Conservation (phyloP, 2,329 filamentous ascomycete genomes). For the Phoma sp. region DNA sequence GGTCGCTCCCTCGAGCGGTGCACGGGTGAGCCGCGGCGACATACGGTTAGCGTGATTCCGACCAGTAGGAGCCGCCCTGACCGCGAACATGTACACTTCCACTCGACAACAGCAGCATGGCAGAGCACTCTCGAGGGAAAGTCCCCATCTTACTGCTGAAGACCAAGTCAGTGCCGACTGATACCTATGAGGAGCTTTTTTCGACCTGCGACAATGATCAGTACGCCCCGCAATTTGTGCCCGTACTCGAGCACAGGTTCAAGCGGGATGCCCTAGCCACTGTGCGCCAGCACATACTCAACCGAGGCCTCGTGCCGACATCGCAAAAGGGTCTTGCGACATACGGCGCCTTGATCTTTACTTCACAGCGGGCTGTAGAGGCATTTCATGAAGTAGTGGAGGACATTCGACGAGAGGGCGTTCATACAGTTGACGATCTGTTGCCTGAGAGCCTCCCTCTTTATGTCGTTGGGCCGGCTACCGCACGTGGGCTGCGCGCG, state of each 20-base stretch:
- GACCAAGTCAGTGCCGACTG: slow-evolving; percentile 74
- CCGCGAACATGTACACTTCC: slow-evolving; percentile 5
- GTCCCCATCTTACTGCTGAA: slow-evolving; percentile 76
- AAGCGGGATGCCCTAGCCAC: slow-evolving; percentile 64
- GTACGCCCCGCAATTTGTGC: slow-evolving; percentile 75
- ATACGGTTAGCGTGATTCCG: slow-evolving; percentile 8
- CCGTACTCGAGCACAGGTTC: slow-evolving; percentile 77
- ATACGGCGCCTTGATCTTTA: slow-evolving; percentile 84
- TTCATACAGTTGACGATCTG: slow-evolving; percentile 38
- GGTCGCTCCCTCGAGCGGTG: slow-evolving; percentile 19
- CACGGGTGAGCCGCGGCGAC: slow-evolving; percentile 15
- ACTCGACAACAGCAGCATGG: slow-evolving; percentile 31
- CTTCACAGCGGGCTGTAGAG: slow-evolving; percentile 83
- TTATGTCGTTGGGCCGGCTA: slow-evolving; percentile 84
- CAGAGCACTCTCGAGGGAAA: slow-evolving; percentile 26
- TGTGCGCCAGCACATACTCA: slow-evolving; percentile 61
- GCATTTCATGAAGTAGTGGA: slow-evolving; percentile 72
- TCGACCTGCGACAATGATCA: slow-evolving; percentile 51
- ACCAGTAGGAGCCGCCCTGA: slow-evolving; percentile 12
- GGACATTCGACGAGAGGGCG: slow-evolving; percentile 55
- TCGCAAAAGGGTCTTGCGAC: slow-evolving; percentile 32
- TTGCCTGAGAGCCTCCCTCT: slow-evolving; percentile 64
- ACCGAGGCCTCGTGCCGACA: slow-evolving; percentile 48
- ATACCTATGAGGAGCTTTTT: slow-evolving; percentile 77
- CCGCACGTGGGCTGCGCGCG: slow-evolving; percentile 72